phyloP scores from a whole-genome alignment of 768 basidiomycete species.

The Hypholoma sublateritium region DNA sequence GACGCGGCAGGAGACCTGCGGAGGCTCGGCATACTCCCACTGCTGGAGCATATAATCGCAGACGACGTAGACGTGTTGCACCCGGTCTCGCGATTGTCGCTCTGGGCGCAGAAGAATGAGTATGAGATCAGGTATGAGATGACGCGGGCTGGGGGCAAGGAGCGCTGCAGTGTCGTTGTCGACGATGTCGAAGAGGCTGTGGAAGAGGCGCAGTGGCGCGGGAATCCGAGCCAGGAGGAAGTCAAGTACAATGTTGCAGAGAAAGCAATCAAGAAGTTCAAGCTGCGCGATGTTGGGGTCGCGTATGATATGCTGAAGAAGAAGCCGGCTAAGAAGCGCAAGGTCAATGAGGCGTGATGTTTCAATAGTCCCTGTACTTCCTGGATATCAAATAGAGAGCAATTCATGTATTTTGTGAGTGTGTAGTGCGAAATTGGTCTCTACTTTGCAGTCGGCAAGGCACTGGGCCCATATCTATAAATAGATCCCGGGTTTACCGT shows the following conservation, averaged over 20 bases:
- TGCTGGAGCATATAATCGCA: slow-evolving; percentile 64
- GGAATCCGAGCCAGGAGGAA: slow-evolving; percentile 60
- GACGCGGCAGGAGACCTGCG: slow-evolving; percentile 45
- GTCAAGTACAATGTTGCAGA: slow-evolving; percentile 69
- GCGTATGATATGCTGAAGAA: slow-evolving; percentile 15
- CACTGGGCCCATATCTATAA: no score
- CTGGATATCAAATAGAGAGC: no score
- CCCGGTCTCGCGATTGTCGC: slow-evolving; percentile 62
- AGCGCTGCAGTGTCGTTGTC: slow-evolving; percentile 50
- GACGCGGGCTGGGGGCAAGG: slow-evolving; percentile 44
- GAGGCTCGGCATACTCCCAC: slow-evolving; percentile 52
- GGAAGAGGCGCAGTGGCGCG: slow-evolving; percentile 44
- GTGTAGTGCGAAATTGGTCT: no score
- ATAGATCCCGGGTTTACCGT: no score
- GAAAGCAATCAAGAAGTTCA: slow-evolving; percentile 49
- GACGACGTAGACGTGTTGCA: slow-evolving; percentile 73
- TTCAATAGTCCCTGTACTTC: no score
- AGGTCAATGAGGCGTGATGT: not conserved
- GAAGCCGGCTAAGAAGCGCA: slow-evolving; percentile 9
- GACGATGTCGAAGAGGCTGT: slow-evolving; percentile 48
- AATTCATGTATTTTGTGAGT: no score
- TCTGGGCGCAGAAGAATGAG: slow-evolving; percentile 56
- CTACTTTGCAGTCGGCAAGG: no score
- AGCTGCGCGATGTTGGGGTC: slow-evolving; percentile 29
- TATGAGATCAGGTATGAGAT: slow-evolving; percentile 44